phyloP scores from a whole-genome alignment of 2,329 filamentous ascomycete species.

The Pseudopithomyces maydicus region DNA sequence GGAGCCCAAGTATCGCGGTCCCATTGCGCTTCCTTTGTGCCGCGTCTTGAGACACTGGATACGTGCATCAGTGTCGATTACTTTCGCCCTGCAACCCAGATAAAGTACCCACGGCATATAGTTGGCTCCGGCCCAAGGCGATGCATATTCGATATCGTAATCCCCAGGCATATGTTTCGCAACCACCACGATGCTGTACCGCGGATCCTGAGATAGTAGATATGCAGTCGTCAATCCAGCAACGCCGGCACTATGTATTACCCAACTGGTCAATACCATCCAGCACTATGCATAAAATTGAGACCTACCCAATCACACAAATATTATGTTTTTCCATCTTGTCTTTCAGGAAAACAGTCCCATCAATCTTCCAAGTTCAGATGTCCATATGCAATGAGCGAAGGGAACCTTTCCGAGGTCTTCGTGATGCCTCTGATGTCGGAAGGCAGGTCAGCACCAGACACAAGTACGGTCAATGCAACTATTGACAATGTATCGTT shows the following conservation, averaged over 20 bases:
- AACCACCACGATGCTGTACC: conserved; percentile 68
- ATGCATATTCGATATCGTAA: conserved; percentile 88
- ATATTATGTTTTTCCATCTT: no score
- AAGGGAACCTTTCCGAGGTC: no score
- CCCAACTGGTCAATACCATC: no score
- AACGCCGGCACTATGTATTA: conserved; percentile 61
- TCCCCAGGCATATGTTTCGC: conserved; percentile 93
- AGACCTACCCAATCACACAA: no score
- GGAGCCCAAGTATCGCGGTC: conserved; percentile 51
- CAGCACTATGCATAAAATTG: no score
- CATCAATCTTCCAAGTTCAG: no score
- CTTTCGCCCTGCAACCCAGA: background rate
- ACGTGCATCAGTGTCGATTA: conserved; percentile 29
- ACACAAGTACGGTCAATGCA: no score
- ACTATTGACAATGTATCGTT: no score
- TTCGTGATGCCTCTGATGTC: no score
- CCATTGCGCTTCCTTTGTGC: conserved; percentile 38
- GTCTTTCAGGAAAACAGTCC: no score
- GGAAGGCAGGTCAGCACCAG: no score
- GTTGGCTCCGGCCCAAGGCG: conserved; percentile 88
- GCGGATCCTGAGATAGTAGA: conserved; percentile 59
- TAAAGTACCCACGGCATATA: conserved; percentile 34
- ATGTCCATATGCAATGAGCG: no score
- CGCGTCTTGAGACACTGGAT: conserved; percentile 56
- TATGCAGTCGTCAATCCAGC: conserved; percentile 69